These are phyloP conservation scores for Ochromonas danica DNA, from an alignment of 108 stramenopile genomes.

Conservation along the genomic window DNA sequence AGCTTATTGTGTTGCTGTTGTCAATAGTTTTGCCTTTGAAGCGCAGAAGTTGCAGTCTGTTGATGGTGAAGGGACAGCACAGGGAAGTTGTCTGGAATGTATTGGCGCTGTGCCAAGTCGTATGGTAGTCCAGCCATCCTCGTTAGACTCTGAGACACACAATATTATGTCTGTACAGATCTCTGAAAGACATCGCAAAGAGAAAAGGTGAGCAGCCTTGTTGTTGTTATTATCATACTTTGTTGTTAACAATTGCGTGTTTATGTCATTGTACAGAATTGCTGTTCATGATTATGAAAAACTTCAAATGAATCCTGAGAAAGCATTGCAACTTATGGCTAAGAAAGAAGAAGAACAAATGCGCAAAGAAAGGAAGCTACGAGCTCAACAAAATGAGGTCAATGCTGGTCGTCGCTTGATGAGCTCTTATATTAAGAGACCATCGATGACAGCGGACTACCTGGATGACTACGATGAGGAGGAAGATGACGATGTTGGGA, in stretches of 20 bases:
- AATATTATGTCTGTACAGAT: constrained; percentile 1
- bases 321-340: neutral
- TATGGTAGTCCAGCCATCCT: neutral
- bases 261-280: neutral
- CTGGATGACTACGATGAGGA: neutral
- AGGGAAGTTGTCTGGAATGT: neutral
- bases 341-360: neutral
- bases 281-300: neutral
- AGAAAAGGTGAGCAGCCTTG: neutral
- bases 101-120: neutral
- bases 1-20: neutral
- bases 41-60: neutral
- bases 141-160: constrained; percentile 3
- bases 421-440: neutral
- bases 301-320: neutral
- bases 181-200: neutral
- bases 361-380: neutral
- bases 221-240: neutral
- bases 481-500: neutral
- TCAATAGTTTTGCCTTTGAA: neutral
- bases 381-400: neutral
- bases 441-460: neutral
- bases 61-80: neutral
- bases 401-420: neutral
- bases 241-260: neutral